phyloP scores from a whole-genome alignment of 345 rosid genomes.

The Eucalyptus marginata region DNA sequence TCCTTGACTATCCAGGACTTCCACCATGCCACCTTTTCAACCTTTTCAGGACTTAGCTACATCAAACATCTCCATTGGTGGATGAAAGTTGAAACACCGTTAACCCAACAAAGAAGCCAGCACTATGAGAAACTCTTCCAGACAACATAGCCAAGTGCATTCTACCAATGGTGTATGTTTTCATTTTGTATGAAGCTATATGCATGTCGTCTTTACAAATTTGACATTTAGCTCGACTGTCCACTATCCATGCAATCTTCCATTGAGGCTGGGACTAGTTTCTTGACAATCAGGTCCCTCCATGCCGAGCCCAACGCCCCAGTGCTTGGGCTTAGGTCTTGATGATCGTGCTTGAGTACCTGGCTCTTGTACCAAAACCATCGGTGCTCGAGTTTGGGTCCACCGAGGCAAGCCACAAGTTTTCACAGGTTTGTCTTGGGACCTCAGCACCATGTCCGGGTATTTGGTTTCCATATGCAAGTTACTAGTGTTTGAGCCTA shows the following conservation, averaged over 20 bases:
- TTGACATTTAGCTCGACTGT: background rate
- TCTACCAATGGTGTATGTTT: background rate
- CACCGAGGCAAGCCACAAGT: no score
- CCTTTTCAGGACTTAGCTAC: background rate
- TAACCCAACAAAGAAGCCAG: background rate
- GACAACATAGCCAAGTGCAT: background rate
- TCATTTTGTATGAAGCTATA: background rate
- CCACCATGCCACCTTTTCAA: background rate
- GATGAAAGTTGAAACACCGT: background rate
- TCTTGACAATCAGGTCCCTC: accelerated
- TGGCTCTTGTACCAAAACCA: no score
- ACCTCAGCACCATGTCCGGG: accelerated
- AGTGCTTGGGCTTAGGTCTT: no score
- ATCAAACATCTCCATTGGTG: background rate
- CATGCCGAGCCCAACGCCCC: accelerated
- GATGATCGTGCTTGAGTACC: no score
- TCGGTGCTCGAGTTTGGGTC: accelerated
- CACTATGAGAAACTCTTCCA: background rate
- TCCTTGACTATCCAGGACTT: background rate
- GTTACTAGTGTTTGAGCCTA: no score
- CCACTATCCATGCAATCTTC: background rate
- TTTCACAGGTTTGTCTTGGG: accelerated
- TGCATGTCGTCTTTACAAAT: background rate
- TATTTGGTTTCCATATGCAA: no score
- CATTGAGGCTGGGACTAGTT: no score